Conservation (phyloP, 129 eudicot genomes). For the Lonicera japonica region DNA sequence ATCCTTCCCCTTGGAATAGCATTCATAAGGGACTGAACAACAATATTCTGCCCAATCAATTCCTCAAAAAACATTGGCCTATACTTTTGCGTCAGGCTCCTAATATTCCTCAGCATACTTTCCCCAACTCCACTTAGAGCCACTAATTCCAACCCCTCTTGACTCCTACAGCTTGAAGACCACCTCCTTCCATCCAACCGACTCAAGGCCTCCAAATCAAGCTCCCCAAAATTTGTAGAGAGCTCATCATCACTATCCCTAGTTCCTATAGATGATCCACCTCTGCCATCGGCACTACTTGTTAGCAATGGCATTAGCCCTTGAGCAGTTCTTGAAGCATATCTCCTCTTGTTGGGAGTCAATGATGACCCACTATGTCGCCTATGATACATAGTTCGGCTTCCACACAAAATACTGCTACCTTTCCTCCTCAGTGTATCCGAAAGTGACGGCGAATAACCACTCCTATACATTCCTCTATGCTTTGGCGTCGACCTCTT, state of each 20-base stretch:
- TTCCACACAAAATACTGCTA: constrained; percentile 68
- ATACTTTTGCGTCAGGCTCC: constrained; percentile 72
- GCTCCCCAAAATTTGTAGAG: constrained; percentile 72
- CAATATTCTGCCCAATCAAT: constrained; percentile 73
- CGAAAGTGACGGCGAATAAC: constrained; percentile 83
- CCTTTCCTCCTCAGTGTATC: constrained; percentile 85
- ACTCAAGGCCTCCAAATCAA: constrained; percentile 89
- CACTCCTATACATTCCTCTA: constrained; percentile 54
- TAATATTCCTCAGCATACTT: constrained; percentile 50
- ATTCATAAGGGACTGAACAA: constrained; percentile 65
- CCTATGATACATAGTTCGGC: constrained; percentile 45
- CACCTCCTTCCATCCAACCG: constrained; percentile 94
- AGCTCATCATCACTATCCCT: constrained; percentile 71
- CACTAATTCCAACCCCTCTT: constrained; percentile 61
- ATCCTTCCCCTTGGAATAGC: constrained; percentile 58
- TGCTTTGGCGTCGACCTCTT: constrained; percentile 69
- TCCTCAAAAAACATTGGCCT: constrained; percentile 88
- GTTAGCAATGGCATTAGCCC: constrained; percentile 68
- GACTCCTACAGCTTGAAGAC: constrained; percentile 87
- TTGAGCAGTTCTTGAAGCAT: constrained; percentile 45
- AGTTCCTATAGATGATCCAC: constrained; percentile 62
- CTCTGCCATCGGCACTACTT: constrained; percentile 50
- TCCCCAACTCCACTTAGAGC: constrained; percentile 56
- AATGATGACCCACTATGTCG: constrained; percentile 38
- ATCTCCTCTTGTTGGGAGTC: constrained; percentile 48